Base-by-base conservation (phyloP, 2,329 filamentous ascomycete species). In the Ophiostoma sp. region DNA sequence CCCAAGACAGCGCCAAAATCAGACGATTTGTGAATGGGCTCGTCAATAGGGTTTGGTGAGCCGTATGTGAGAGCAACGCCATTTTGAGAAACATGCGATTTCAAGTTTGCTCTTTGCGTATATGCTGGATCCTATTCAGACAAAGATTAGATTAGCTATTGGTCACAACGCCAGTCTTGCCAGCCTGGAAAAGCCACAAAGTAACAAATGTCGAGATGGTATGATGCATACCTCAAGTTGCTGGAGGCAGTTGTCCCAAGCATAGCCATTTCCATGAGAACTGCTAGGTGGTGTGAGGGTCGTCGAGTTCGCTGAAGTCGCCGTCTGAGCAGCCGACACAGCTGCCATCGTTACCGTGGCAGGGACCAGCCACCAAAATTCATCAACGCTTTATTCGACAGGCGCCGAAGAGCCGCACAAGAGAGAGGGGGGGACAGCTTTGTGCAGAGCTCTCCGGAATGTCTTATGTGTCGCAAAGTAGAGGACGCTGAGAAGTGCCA, bases 201-300 rank as follows among this genome's bases (percentile, higher is more conserved):
- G 27, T 27, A 27, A 27, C 36, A 49, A 27, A 40, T 1, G 7
- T 44, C 5, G 12, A 40, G 5, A 41, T 1, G 14, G 7, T 12
- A 52, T 41, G 11, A 55, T 16, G 18, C 72, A 70, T 62, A 75
- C 74, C 27, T 75, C 72, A 6, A 49, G 4, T 2, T 68, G 66
- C n/a, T 67, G 44, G 16, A 63, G 11, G 3, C 71, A 38, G n/a
- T 64, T 63, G 6, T 73, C 70, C 71, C 73, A 73, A 2, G 78
- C 73, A 64, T 78, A 77, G 52, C 77, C 78, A 63, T 82, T 78
- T 64, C 79, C 83, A 74, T 85, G 80, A 68, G 80, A 80, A 74
- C 81, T 84, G 72, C 78, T 79, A 16, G 83, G 79, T 69, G 82
- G 81, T 70, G 80, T 81, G 70, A 85, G 76, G 63, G 81, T 79